Conservation (phyloP, 257 asterid species). For the Solanum tacnaense region DNA sequence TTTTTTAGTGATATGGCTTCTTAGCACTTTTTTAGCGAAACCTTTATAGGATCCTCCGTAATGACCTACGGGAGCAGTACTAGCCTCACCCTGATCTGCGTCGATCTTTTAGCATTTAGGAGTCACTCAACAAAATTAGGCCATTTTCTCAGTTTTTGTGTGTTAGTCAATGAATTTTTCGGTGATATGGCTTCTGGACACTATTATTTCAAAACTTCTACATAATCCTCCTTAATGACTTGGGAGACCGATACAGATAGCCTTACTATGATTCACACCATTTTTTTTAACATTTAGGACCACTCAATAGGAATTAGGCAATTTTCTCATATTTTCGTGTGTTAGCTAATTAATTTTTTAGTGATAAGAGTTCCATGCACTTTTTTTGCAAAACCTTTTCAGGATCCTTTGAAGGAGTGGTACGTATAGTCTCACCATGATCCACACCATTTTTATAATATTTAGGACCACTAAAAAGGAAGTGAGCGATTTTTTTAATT, state of each 20-base stretch:
- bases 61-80: not conserved
- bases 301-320: too few species aligned
- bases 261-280: too few species aligned
- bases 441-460: too few species aligned
- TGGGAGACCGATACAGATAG: too few species aligned
- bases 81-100: not conserved
- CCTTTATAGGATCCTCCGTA: not conserved
- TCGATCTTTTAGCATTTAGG: not conserved
- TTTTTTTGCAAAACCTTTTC: not conserved
- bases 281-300: too few species aligned
- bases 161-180: not conserved
- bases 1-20: not conserved
- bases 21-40: not conserved
- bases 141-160: too few species aligned
- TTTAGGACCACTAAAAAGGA: not conserved
- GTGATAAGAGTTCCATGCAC: not conserved
- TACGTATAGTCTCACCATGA: not conserved
- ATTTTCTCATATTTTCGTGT: too few species aligned
- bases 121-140: not conserved
- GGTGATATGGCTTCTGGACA: not conserved
- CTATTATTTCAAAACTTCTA: too few species aligned
- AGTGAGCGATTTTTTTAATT: not conserved
- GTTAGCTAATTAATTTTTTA: too few species aligned
- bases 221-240: not conserved
- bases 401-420: not conserved